phyloP scores from a whole-genome alignment of 306 rosid genomes.

The Sindora glabra region DNA sequence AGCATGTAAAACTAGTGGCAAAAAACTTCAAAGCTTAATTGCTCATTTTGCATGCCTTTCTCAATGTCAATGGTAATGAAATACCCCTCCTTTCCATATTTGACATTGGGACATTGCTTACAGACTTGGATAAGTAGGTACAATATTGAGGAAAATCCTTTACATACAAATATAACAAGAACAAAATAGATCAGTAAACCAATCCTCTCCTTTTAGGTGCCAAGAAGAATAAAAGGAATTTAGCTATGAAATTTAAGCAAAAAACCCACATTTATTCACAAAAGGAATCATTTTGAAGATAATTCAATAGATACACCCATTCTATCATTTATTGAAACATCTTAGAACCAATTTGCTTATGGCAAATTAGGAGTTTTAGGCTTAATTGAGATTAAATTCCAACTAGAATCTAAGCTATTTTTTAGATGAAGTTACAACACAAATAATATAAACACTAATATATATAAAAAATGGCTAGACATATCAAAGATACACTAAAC shows the following conservation, averaged over 20 bases:
- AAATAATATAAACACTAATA: too few species aligned
- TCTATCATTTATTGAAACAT: slow-evolving; percentile 99
- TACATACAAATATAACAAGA: not conserved
- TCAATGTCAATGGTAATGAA: slow-evolving; percentile 86
- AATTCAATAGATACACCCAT: slow-evolving; percentile 42
- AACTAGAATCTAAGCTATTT: too few species aligned
- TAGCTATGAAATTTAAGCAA: not conserved
- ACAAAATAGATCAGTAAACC: not conserved
- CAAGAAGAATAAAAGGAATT: not conserved
- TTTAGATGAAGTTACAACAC: too few species aligned
- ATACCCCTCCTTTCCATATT: slow-evolving; percentile 89
- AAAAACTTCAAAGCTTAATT: slow-evolving; percentile 48
- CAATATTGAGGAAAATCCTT: slow-evolving; percentile 12
- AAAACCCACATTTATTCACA: not conserved
- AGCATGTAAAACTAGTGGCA: too few species aligned
- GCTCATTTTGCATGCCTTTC: slow-evolving; percentile 99
- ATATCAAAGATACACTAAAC: too few species aligned
- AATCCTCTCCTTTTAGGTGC: not conserved
- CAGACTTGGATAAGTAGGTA: slow-evolving; percentile 62
- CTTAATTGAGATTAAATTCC: too few species aligned
- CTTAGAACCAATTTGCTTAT: slow-evolving; percentile 96
- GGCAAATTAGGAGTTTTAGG: too few species aligned
- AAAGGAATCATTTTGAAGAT: not conserved
- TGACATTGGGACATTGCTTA: slow-evolving; percentile 88
- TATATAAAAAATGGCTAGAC: too few species aligned